phyloP scores from a whole-genome alignment of 345 rosid genomes.

The Melaleuca alternifolia region DNA sequence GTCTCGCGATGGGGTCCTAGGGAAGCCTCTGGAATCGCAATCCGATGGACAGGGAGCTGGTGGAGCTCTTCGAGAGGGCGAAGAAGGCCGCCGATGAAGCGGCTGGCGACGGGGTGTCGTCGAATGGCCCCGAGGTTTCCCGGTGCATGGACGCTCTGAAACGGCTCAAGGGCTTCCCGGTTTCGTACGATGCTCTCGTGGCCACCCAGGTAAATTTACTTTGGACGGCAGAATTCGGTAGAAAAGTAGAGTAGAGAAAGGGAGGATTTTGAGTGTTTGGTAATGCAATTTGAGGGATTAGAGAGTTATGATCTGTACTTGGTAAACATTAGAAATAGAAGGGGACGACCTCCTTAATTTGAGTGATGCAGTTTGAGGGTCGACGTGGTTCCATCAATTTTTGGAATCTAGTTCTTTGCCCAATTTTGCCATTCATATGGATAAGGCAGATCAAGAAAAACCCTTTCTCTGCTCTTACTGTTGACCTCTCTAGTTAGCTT shows the following conservation, averaged over 20 bases:
- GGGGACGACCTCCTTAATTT: background rate
- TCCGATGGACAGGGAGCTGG: constrained; percentile 65
- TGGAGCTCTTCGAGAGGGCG: constrained; percentile 75
- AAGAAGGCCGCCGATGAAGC: constrained; percentile 90
- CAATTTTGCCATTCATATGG: background rate
- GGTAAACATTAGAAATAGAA: background rate
- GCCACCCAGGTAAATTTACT: constrained; percentile 45
- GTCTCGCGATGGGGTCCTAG: background rate
- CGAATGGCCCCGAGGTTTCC: constrained; percentile 51
- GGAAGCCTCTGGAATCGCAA: background rate
- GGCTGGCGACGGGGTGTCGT: constrained; percentile 24
- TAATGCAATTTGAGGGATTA: background rate
- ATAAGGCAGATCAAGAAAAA: background rate
- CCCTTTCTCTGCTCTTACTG: background rate
- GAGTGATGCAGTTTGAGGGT: background rate
- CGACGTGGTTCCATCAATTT: background rate
- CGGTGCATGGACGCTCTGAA: constrained; percentile 67
- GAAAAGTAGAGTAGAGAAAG: background rate
- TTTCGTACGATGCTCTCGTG: constrained; percentile 63
- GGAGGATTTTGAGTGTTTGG: background rate
- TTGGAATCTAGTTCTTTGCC: background rate
- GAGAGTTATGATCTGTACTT: background rate
- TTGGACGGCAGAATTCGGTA: background rate
- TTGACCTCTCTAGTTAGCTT: background rate
- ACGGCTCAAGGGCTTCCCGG: constrained; percentile 48